phyloP scores from a whole-genome alignment of 352 stramenopile species.

The Phytophthora palmivora region DNA sequence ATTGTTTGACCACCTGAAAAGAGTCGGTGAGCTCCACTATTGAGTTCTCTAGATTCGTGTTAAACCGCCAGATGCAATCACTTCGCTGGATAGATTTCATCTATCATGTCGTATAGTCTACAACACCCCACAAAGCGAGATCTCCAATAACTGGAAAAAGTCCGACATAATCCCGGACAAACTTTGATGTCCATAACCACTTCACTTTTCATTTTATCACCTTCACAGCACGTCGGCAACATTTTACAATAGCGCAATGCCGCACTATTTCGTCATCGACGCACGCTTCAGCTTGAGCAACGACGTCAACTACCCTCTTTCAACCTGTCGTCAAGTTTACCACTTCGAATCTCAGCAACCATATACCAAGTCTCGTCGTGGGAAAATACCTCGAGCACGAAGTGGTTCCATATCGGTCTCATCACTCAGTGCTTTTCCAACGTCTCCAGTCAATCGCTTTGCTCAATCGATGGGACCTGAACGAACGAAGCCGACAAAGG shows the following conservation, averaged over 20 bases:
- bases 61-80: conserved; percentile 17
- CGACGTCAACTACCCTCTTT: conserved; percentile 6
- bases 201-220: conserved; percentile 22
- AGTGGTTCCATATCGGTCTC: conserved; percentile 36
- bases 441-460: conserved; percentile 33
- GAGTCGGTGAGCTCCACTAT: conserved; percentile 14
- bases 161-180: conserved; percentile 6
- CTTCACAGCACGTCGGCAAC: background rate
- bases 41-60: conserved; percentile 4
- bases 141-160: conserved; percentile 3
- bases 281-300: conserved; percentile 33
- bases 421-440: conserved; percentile 8
- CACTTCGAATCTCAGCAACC: conserved; percentile 1
- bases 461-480: conserved; percentile 32
- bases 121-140: conserved; percentile 9
- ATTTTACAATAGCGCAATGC: conserved; percentile 16
- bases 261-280: conserved; percentile 38
- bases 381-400: conserved; percentile 22
- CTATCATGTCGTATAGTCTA: conserved; percentile 3
- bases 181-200: background rate
- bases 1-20: conserved; percentile 14
- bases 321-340: background rate
- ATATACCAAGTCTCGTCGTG: conserved; percentile 6
- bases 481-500: conserved; percentile 1
- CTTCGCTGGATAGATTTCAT: conserved; percentile 34